A percentile compares a stretch with the other conserved stretches of the same genome.
Evolutionary conservation across 192 early-diverging fungal species (phyloP).

Genomic region (Linnemannia elongata): DNA sequence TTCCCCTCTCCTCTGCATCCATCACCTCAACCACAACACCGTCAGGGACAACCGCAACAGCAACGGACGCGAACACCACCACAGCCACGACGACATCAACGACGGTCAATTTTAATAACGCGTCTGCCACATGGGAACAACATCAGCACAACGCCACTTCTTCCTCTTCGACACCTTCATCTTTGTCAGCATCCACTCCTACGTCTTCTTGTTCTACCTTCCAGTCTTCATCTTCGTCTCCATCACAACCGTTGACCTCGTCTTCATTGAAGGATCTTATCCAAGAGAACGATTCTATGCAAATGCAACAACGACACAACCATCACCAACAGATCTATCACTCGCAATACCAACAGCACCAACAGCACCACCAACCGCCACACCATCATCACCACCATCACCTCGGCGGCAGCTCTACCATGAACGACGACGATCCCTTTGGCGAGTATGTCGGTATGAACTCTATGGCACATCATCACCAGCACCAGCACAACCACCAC

Average conservation of each 20-base stretch:
- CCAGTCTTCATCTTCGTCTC: slow-evolving; percentile 16
- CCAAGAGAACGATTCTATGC: slow-evolving; percentile 15
- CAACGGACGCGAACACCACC: slow-evolving; percentile 3
- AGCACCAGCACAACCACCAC: too few relatives aligned
- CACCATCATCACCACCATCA: slow-evolving; percentile 19
- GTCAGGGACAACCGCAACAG: slow-evolving; percentile 32
- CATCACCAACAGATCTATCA: slow-evolving; percentile 43
- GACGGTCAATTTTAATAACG: slow-evolving; percentile 23
- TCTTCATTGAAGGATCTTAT: slow-evolving; percentile 36
- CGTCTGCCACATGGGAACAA: slow-evolving; percentile 23
- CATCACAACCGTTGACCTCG: slow-evolving; percentile 12
- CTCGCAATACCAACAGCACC: slow-evolving; percentile 26
- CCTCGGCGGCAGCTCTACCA: not conserved
- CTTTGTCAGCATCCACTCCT: not conserved
- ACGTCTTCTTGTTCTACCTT: not conserved
- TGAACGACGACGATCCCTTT: slow-evolving; percentile 55
- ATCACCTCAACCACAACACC: slow-evolving; percentile 19
- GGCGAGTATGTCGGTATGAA: slow-evolving; percentile 49
- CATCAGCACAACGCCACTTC: slow-evolving; percentile 14
- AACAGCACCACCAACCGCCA: slow-evolving; percentile 18
- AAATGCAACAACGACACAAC: slow-evolving; percentile 28
- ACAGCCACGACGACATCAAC: slow-evolving; percentile 22
- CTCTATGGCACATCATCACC: slow-evolving; percentile 26
- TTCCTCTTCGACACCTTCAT: not conserved
- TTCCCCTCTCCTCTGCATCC: slow-evolving; percentile 9